A percentile compares a stretch with the other conserved stretches of the same genome.
Evolutionary conservation across 140 eudicot genomes (phyloP).

Genomic region (Flaveria floridana): DNA sequence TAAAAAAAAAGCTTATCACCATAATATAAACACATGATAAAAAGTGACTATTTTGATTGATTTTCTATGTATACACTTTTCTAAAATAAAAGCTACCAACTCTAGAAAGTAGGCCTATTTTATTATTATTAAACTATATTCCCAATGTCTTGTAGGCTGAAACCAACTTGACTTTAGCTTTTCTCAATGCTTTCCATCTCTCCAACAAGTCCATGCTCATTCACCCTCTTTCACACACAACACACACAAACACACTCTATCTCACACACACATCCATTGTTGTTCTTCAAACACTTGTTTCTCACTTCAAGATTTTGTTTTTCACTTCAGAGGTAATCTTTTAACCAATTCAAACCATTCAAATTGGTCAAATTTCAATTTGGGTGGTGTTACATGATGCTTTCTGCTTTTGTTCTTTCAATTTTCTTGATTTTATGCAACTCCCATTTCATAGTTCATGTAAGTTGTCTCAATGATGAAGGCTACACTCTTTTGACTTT

Average conservation of each 20-base stretch:
- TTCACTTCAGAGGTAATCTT: conserved; percentile 39
- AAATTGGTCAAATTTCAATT: not conserved
- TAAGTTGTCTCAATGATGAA: conserved; percentile 67
- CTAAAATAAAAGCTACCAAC: not conserved
- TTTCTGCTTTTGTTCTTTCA: conserved; percentile 39
- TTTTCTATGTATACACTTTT: not conserved
- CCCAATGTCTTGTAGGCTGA: conserved; percentile 63
- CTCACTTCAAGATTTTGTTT: conserved; percentile 16
- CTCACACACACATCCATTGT: conserved; percentile 28
- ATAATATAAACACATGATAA: conserved; percentile 31
- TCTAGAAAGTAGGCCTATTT: conserved; percentile 13
- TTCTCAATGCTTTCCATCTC: conserved; percentile 45
- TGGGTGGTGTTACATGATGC: conserved; percentile 3
- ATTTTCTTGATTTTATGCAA: conserved; percentile 42
- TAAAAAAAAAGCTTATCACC: not conserved
- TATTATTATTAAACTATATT: conserved; percentile 34
- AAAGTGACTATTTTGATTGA: conserved; percentile 14
- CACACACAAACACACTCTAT: not conserved
- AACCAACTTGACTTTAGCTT: conserved; percentile 51
- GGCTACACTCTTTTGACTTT: conserved; percentile 74
- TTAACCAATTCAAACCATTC: not conserved
- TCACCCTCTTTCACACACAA: conserved; percentile 37
- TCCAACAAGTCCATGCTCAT: conserved; percentile 44
- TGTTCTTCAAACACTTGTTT: conserved; percentile 16
- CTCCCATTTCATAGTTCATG: conserved; percentile 43